Base-by-base conservation (phyloP, 305 asterid genomes). In the Rubia peregrina region DNA sequence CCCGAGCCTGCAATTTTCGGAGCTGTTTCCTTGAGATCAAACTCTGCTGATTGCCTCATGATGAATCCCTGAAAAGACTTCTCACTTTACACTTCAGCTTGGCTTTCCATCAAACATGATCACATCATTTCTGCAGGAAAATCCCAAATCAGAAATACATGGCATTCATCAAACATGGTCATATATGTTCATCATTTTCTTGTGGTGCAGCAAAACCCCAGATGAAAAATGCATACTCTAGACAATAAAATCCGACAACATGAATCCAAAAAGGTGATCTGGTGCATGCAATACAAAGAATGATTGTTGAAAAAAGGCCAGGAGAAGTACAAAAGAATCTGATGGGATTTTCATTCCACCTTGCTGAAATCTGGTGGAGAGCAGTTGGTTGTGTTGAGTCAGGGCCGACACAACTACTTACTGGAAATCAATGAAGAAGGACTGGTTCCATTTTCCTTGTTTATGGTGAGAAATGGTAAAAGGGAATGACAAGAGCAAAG, bases 1-100 rank as follows among this genome's bases (percentile, higher is more conserved):
- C 96, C 95, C 12, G 96, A 85, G 36, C 95, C 91, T 3, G 80
- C 88, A 6, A 91, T 91, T 63, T 89, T 91, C 0, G 97, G 97
- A 38, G 95, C 70, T 6, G 97, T 89, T 67, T 81, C 95, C 87
- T 80, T 91, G 44, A 91, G 77, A 40, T 88, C 86, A 55, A 81
- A 91, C 81, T 91, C 97, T 12, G 87, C 93, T 7, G 82, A 64
- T 44, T 55, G 67, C 84, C 79, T 86, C 90, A 87, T 87, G 22
- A 65, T 79, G 73, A 64, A 72, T 59, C 69, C 22, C 41, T 36
- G 8, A 14, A 14, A 66, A 66, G 21, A 17, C 13, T 3, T 11
- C 0, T 16, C 12, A 16, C 49, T 48, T 48, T 48, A 24, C 56
- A 40, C 44, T 42, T 51, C 57, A 51, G n/a, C 4, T 4, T 48